Evolutionary conservation across 2,329 filamentous ascomycete species (phyloP), one percentile per base, ranked within the genome.

Genomic region (Fusarium coicis): DNA sequence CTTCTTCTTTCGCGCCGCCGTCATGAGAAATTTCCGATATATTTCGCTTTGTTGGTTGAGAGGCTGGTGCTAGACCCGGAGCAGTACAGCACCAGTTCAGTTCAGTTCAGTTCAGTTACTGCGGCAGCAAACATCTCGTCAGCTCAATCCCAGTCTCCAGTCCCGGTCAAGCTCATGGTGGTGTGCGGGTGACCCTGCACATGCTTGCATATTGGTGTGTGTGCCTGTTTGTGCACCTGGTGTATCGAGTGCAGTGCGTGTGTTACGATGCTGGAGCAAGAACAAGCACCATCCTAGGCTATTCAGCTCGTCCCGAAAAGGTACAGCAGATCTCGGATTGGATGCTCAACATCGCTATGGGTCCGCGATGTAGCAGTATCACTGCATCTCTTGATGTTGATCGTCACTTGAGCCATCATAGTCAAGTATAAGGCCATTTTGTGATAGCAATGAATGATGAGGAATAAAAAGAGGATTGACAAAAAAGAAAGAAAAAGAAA

Each of bases 1-100:
- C 50, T 72, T 73, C 63, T 72, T 73, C 58, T 62, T 73, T 39
- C 53, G 65, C 36, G 52, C 56, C 39, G 70, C 53, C 36, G 71
- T 55, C 71, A 71, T 72, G 55, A 53, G 60, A 26, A 44, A 63
- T 16, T 11, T 37, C 44, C 7, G 59, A 34, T 62, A 44, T 26
- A 52, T 18, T 21, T 60, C 52, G 65, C n/a, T 60, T 21, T 39
- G 19, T 39, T 53, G 32, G 43, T 23, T 23, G 21, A 55, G 21
- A 55, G 44, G 44, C 54, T 53, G 59, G 57, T 39, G 63, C 57
- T 53, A 57, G 54, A 55, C 53, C 36, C 56, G 40, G 44, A 26
- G 28, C 23, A 37, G 28, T 30, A 47, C 26, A 30, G 44, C 19
- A 47, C 37, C 18, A 26, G 28, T 50, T 19, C 42, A 23, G 43